Evolutionary conservation across 225 moss, liverwort and hornwort genomes (phyloP).

Genomic region (Neckera pumila): DNA sequence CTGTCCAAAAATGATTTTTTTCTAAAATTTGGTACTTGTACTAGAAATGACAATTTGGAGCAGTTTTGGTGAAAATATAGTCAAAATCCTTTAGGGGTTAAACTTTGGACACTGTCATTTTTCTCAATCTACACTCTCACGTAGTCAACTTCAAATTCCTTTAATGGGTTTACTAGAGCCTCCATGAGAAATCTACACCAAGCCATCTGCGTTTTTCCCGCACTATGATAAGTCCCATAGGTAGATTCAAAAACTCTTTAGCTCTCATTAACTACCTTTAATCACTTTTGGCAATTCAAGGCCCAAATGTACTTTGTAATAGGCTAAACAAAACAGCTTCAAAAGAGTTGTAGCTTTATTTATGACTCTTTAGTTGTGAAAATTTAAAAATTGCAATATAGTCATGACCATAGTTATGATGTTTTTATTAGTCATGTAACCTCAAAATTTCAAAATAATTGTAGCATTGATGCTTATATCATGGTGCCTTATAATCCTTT

Average conservation of each 20-base stretch:
- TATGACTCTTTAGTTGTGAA: neutral
- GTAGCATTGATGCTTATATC: too few relatives aligned
- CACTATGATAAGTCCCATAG: rapidly evolving
- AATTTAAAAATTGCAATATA: neutral
- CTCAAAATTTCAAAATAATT: neutral
- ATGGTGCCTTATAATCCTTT: neutral
- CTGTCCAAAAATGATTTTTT: too few relatives aligned
- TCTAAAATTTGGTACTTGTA: too few relatives aligned
- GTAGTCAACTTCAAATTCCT: neutral
- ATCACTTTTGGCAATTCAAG: neutral
- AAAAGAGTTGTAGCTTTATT: neutral
- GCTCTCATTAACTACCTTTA: neutral
- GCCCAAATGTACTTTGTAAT: neutral
- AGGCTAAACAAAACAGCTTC: neutral
- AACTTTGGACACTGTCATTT: neutral
- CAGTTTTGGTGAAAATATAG: too few relatives aligned
- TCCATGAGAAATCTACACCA: rapidly evolving
- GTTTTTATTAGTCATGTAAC: neutral
- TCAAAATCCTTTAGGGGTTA: too few relatives aligned
- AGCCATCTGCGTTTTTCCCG: rapidly evolving
- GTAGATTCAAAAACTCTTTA: neutral
- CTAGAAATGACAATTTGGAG: too few relatives aligned
- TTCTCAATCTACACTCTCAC: rapidly evolving
- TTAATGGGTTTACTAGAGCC: rapidly evolving
- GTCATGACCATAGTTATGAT: rapidly evolving